Conservation (phyloP, 2,329 filamentous ascomycete genomes). For the Exophiala mesophila region DNA sequence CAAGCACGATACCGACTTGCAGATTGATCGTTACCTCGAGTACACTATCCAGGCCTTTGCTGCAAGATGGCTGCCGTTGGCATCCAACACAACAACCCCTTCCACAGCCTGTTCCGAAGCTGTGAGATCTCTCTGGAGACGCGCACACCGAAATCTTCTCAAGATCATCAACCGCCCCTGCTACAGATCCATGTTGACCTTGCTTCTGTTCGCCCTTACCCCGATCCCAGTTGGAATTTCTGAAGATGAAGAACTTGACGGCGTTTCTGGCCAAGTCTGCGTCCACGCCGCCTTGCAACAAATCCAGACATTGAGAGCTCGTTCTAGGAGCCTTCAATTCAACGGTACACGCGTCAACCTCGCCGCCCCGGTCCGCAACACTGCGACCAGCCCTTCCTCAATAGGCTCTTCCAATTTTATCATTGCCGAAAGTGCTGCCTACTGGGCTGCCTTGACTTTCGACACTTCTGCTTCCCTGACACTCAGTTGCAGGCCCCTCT, state of each 20-base stretch:
- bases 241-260: conserved; percentile 39
- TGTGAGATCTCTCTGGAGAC: conserved; percentile 33
- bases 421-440: conserved; percentile 37
- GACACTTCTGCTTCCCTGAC: conserved; percentile 41
- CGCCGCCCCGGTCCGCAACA: conserved; percentile 6
- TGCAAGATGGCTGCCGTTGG: conserved; percentile 29
- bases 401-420: conserved; percentile 33
- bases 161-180: conserved; percentile 40
- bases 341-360: conserved; percentile 32
- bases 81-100: conserved; percentile 1
- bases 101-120: conserved; percentile 16
- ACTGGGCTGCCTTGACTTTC: conserved; percentile 42
- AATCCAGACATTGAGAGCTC: conserved; percentile 37
- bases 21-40: conserved; percentile 28
- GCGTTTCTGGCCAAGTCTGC: conserved; percentile 38
- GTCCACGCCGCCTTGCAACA: conserved; percentile 41
- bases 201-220: conserved; percentile 39
- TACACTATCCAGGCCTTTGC: conserved; percentile 30
- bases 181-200: conserved; percentile 39
- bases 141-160: conserved; percentile 36
- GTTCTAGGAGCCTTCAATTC: conserved; percentile 39
- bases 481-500: conserved; percentile 36
- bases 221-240: conserved; percentile 38
- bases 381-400: conserved; percentile 25
- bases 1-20: conserved; percentile 15